Evolutionary conservation across 73 alveolate genomes (phyloP), one percentile per base, ranked within the genome.

Genomic region (Paramecium pentaurelia): DNA sequence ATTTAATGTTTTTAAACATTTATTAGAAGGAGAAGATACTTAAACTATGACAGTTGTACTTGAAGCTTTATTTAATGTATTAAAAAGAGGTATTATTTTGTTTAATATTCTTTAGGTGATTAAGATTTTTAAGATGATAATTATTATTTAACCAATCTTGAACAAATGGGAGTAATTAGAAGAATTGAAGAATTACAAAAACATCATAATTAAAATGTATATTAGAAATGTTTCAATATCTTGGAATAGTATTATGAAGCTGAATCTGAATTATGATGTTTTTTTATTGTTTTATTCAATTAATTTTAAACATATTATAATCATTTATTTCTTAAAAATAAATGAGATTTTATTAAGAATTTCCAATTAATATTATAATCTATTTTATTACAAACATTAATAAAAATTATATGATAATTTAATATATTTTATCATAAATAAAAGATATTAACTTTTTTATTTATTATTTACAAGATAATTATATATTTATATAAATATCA

Each of bases 151-250:
- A 18, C 59, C n/a, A 86, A 95, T 32, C 83, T 95, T 8, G 98
- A 93, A 58, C 88, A 95, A 83, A 71, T 94, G 32, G 99, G 99
- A 12, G 97, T 97, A 32, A 86, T 95, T 16, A 95, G 85, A 36
- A 90, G 71, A 77, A 88, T 97, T 34, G 99, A 97, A 85, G 92
- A 77, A 2, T 96, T 98, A n/a, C 96, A 98, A 93, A 90, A 59
- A 71, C 99, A 97, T 94, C 96, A 96, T 4, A 97, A 97, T 83
- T 96, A 96, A 42, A 91, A 89, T 37, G 97, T 98, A 38, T 98
- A 98, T 86, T 95, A 95, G 84, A 95, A 95, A 92, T 94, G 98
- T 28, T 68, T 96, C 54, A 94, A 91, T 42, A 84, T 97, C 28
- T 91, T 97, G n/a, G 99, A 97, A 75, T 96, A 71, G 37, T 97